These are phyloP conservation scores for Yamadazyma tumulicola DNA, from an alignment of 805 yeast species.

Conservation along the genomic window DNA sequence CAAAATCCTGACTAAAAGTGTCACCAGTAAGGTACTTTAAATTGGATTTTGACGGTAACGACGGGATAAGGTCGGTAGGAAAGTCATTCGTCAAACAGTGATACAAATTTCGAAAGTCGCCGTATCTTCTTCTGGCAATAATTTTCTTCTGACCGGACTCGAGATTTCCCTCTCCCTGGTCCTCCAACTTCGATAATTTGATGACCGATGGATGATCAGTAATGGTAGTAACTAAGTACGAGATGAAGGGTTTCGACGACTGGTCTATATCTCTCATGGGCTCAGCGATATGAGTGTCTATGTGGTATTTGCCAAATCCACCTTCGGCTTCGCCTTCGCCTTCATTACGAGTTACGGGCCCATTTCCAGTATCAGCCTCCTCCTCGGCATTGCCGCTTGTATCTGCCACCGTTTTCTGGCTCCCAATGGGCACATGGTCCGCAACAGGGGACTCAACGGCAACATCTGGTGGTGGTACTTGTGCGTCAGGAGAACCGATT, in stretches of 20 bases:
- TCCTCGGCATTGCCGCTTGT: too few relatives aligned
- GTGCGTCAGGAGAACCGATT: too few relatives aligned
- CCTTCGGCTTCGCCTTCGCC: constrained; percentile 1
- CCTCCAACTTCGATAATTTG: constrained; percentile 23
- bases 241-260: constrained; percentile 71
- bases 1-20: constrained; percentile 81
- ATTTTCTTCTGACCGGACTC: constrained; percentile 27
- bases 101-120: constrained; percentile 79
- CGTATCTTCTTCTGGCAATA: constrained; percentile 72
- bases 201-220: constrained; percentile 60
- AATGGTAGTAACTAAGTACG: constrained; percentile 63
- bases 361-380: too few relatives aligned
- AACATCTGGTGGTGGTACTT: too few relatives aligned
- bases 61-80: constrained; percentile 87
- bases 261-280: constrained; percentile 69
- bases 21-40: constrained; percentile 93
- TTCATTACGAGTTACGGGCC: too few relatives aligned
- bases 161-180: constrained; percentile 12
- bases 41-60: constrained; percentile 88
- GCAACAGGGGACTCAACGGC: too few relatives aligned
- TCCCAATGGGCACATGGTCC: too few relatives aligned
- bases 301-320: constrained; percentile 15
- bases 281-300: constrained; percentile 42
- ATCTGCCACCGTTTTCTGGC: too few relatives aligned
- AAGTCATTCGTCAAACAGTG: constrained; percentile 71